Base-by-base conservation (phyloP, 1,139 yeast species). In the Diutina sp. region DNA sequence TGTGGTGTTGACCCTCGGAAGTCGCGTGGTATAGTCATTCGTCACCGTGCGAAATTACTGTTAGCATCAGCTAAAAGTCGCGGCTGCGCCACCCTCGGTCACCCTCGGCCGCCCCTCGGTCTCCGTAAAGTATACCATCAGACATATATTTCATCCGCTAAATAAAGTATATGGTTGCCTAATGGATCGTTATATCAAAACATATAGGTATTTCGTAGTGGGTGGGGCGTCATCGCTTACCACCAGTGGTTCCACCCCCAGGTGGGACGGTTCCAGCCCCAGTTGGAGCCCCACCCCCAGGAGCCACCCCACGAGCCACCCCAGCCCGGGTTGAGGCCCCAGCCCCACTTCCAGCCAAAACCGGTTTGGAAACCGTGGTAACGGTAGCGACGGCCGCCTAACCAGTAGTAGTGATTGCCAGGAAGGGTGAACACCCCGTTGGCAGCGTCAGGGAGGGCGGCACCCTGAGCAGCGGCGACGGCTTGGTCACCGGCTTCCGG, bases 391-490 rank as follows among this genome's bases (percentile, higher is more conserved):
- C 9, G 5, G 6, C 51, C 51, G n/a, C 38, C 38, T 3, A 47
- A 12, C 35, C 30, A 28, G 51, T 47, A 47, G 38, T 29, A 47
- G 38, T 14, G 21, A 21, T 28, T 9, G n/a, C 51, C 51, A 47
- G 51, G 51, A 18, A 28, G n/a, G 38, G 8, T 2, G 51, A 29
- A 47, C 11, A 30, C 32, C 7, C 51, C 51, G 38, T 47, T 47
- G 38, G 29, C 30, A 28, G 32, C 53, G n/a, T 50, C 28, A 16
- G 53, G 53, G 25, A 50, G 32, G 4, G 1, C n/a, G 4, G 41
- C n/a, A 9, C 53, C 53, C 11, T 50, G 53, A 32, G 53, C 53
- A 30, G 41, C 53, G 32, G 53, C 53, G 7, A 50, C 53, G 9
- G 53, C 53, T 14, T 50, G 14, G 44, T 50, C 53, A 30, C 53